These are phyloP conservation scores for Cyamopsis tetragonoloba DNA, from an alignment of 306 rosid genomes.

Conservation along the genomic window DNA sequence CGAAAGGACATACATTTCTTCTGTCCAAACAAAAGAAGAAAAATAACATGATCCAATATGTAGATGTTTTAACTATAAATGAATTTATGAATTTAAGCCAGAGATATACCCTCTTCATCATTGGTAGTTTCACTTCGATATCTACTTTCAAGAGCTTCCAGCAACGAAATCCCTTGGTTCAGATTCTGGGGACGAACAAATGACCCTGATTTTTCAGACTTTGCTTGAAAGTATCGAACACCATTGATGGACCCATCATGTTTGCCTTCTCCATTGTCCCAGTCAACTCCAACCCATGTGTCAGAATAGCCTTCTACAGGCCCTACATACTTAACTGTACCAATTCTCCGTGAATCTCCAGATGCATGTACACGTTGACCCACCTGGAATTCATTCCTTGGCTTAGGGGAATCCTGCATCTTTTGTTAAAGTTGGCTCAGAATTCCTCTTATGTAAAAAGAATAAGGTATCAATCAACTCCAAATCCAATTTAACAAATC, in stretches of 20 bases:
- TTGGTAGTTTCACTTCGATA: constrained; percentile 62
- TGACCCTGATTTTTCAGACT: constrained; percentile 59
- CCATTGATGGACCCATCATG: constrained; percentile 86
- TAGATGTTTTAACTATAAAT: background rate
- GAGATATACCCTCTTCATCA: constrained; percentile 77
- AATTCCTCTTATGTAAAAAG: background rate
- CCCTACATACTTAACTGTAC: constrained; percentile 73
- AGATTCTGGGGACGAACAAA: constrained; percentile 68
- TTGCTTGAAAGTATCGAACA: constrained; percentile 64
- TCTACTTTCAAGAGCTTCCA: constrained; percentile 71
- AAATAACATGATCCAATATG: constrained; percentile 17
- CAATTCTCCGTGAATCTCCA: constrained; percentile 63
- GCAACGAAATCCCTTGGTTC: constrained; percentile 57
- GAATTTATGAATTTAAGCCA: background rate
- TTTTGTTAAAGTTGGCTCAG: constrained; percentile 23
- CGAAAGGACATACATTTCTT: constrained; percentile 95
- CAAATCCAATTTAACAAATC: constrained; percentile 6
- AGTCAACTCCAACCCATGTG: constrained; percentile 85
- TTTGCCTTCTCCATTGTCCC: constrained; percentile 79
- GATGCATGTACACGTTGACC: constrained; percentile 69
- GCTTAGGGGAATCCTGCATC: constrained; percentile 48
- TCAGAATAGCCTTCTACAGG: constrained; percentile 66
- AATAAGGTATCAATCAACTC: background rate
- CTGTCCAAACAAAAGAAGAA: constrained; percentile 42
- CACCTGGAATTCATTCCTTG: constrained; percentile 38